A percentile compares a stretch with the other conserved stretches of the same genome.
Evolutionary conservation across 2,329 filamentous ascomycete genomes (phyloP).

Genomic region (Clonostachys solani): DNA sequence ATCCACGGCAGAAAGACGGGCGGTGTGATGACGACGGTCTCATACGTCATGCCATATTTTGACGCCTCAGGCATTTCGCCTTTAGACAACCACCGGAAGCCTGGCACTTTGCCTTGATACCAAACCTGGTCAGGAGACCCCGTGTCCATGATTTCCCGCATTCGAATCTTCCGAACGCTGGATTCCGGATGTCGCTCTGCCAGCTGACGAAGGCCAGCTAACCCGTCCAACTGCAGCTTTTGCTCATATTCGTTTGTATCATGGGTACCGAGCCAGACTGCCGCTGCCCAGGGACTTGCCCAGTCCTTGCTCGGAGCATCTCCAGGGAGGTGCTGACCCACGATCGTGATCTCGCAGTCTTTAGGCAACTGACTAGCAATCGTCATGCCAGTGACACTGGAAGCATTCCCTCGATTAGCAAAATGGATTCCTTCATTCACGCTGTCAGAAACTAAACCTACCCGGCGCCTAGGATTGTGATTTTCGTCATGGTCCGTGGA

Average conservation of each 20-base stretch:
- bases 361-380: constrained; percentile 16
- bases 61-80: background rate
- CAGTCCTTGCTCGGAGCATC: constrained; percentile 15
- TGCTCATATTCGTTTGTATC: constrained; percentile 1
- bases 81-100: background rate
- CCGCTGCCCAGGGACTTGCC: constrained; percentile 25
- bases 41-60: background rate
- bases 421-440: background rate
- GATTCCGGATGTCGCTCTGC: constrained; percentile 5
- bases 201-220: constrained; percentile 3
- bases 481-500: background rate
- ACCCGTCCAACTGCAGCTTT: constrained; percentile 16
- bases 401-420: background rate
- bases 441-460: background rate
- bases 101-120: constrained; percentile 4
- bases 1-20: constrained; percentile 5
- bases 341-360: constrained; percentile 20
- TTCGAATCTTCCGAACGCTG: background rate
- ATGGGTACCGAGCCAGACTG: constrained; percentile 15
- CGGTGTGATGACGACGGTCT: constrained; percentile 2
- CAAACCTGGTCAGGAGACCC: constrained; percentile 3
- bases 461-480: constrained; percentile 3
- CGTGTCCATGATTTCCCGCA: constrained; percentile 5
- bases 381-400: constrained; percentile 22
- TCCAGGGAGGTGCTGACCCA: constrained; percentile 21